Evolutionary conservation across 176 grass and related monocot genomes (phyloP), one percentile per base, ranked within the genome.

Genomic region (Aegilops umbellulata): DNA sequence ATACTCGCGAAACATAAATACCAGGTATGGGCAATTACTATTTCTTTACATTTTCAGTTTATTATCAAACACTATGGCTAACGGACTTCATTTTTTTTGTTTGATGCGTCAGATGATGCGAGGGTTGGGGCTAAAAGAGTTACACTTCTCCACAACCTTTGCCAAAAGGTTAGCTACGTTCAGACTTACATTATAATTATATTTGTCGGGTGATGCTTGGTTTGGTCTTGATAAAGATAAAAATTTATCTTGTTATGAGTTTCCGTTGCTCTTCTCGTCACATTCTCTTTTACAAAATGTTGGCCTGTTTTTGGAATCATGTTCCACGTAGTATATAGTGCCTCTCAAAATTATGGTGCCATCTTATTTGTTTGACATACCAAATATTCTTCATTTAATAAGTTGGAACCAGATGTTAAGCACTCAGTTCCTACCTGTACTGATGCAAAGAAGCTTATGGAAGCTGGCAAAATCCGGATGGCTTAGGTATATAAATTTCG

Each of bases 381-480:
- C 47, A 7, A 39, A 57, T 49, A 24, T 66, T 83, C 17, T 86
- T 29, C 34, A 49, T 84, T 44, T 44, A 72, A 90, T 87, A 98
- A 94, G 89, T 92, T 53, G 96, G 96, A 80, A 89, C 92, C 96
- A 66, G 53, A 94, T 79, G 88, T 95, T 26, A 98, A 98, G 75
- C 96, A 95, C 73, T 95, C 96, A 4, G 84, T 98, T 86, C 96
- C 93, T 22, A 70, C 85, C 4, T 98, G 93, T 82, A 79, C 90
- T 32, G 93, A 95, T 82, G 96, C 92, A 58, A 92, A 83, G 79
- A 88, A 94, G 69, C 90, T 98, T 61, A 98, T 98, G 93, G 96
- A 95, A 88, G 90, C 94, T 44, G 96, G 96, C 87, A 95, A 95
- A 91, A 81, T 88, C 42, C 85, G 88, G 73, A 93, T 98, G 77